Evolutionary conservation across 257 asterid genomes (phyloP), one percentile per base, ranked within the genome.

Genomic region (Nicotiana noctiflora): DNA sequence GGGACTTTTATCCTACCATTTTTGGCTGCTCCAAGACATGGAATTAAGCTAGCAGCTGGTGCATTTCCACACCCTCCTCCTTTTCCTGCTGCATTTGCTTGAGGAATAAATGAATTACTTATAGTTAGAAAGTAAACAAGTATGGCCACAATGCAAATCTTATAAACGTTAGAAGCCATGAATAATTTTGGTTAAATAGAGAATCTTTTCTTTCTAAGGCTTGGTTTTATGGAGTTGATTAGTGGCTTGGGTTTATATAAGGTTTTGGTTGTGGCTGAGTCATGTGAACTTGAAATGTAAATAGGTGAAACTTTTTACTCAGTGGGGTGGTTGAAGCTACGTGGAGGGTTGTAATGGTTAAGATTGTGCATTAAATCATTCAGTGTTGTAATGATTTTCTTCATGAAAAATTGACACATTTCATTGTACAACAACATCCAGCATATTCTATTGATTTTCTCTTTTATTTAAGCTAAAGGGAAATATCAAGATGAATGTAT

Each of bases 21-120:
- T 12, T 70, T 32, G 18, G 90, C 83, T 5, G 87, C 87, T 44
- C 82, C 82, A 6, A 85, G 81, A 62, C 90, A 87, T 1, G 88
- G 87, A 64, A 82, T 77, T 13, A 83, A 19, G 87, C 88, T 85
- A 2, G 68, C 13, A 4, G 88, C 86, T 2, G 88, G 87, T 3
- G 86, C 80, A 68, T 18, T 83, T 7, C 90, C 88, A 23, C 90
- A 87, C 8, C 27, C 57, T 46, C 65, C 75, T 0, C 34, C 76
- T 65, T 66, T 82, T 31, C 84, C 84, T 6, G 81, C 90, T 15
- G 86, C 90, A 51, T 27, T 67, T 60, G 83, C 83, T 62, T 32
- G 49, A 10, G 63, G 62, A 4, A 79, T n/a, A 18, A 34, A n/a
- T 52, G 44, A 18, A 18, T 8, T 52, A 2, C 27, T 56, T 27